phyloP scores from a whole-genome alignment of 768 basidiomycete species.

The Piloderma croceum region DNA sequence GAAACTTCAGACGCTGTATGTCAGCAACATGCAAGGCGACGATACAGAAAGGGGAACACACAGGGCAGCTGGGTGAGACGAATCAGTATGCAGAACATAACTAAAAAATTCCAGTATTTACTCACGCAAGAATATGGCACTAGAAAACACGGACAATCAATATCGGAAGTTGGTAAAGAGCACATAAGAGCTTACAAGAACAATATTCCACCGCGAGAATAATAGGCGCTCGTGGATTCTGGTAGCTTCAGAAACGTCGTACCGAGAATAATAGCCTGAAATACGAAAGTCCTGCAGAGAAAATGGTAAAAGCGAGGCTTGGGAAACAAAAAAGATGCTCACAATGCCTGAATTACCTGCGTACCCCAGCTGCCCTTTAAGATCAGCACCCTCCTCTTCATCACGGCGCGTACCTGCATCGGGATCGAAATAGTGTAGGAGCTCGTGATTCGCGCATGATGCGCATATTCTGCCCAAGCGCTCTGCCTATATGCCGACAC shows the following conservation, averaged over 20 bases:
- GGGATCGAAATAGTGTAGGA: constrained; percentile 11
- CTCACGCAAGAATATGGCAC: too few relatives aligned
- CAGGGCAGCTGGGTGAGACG: neutral
- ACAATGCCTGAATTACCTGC: constrained; percentile 32
- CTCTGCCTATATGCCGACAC: constrained; percentile 21
- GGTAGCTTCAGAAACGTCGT: constrained; percentile 33
- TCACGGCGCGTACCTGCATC: constrained; percentile 15
- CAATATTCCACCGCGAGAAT: constrained; percentile 45
- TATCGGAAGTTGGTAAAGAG: constrained; percentile 23
- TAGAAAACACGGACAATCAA: neutral
- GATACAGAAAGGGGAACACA: neutral
- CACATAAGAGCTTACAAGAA: constrained; percentile 42
- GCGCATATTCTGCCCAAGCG: constrained; percentile 28
- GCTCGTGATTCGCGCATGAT: constrained; percentile 20
- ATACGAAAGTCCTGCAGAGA: constrained; percentile 22
- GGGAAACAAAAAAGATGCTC: constrained; percentile 51
- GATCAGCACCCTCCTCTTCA: constrained; percentile 16
- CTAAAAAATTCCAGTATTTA: too few relatives aligned
- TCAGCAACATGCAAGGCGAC: too few relatives aligned
- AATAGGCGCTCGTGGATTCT: constrained; percentile 23
- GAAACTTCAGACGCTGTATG: too few relatives aligned
- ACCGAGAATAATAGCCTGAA: constrained; percentile 36
- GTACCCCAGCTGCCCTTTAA: constrained; percentile 13
- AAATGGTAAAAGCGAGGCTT: constrained; percentile 4
- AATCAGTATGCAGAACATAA: neutral